Evolutionary conservation across 2,329 filamentous ascomycete genomes (phyloP).

Genomic region (Beauveria sp.): DNA sequence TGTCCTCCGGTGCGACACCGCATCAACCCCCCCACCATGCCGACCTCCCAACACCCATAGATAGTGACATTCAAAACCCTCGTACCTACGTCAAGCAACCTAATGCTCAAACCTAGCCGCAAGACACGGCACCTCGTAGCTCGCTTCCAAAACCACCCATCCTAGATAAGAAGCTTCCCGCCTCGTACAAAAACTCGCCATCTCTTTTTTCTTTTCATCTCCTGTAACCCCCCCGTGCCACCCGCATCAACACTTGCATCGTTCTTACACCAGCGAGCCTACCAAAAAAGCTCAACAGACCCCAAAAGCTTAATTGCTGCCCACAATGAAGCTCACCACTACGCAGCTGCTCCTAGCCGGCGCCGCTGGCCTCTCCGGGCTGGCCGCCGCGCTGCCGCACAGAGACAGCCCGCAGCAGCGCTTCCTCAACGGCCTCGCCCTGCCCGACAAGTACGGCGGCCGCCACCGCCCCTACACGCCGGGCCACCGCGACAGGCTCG

Average conservation of each 20-base stretch:
- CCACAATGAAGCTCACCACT: constrained; percentile 21
- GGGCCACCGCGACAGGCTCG: constrained; percentile 51
- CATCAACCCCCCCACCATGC: not conserved
- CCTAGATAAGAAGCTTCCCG: not conserved
- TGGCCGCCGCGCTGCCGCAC: constrained; percentile 20
- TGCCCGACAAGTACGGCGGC: constrained; percentile 32
- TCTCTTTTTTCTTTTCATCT: not conserved
- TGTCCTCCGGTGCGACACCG: not conserved
- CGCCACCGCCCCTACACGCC: constrained; percentile 48
- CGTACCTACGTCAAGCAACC: not conserved
- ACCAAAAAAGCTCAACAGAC: not conserved
- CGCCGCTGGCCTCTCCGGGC: constrained; percentile 15
- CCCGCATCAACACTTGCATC: not conserved
- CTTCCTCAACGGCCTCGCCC: constrained; percentile 40
- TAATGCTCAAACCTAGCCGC: not conserved
- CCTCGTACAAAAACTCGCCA: not conserved
- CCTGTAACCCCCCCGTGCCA: not conserved
- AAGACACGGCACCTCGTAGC: not conserved
- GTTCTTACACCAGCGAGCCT: not conserved
- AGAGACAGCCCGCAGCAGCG: constrained; percentile 48
- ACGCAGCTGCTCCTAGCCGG: constrained; percentile 21
- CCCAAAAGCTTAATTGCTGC: not conserved
- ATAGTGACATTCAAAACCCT: not conserved
- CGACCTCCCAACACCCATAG: not conserved
- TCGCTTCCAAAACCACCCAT: not conserved